Base-by-base conservation (phyloP, 179 eudicot genomes). In the Camellia oleifera region DNA sequence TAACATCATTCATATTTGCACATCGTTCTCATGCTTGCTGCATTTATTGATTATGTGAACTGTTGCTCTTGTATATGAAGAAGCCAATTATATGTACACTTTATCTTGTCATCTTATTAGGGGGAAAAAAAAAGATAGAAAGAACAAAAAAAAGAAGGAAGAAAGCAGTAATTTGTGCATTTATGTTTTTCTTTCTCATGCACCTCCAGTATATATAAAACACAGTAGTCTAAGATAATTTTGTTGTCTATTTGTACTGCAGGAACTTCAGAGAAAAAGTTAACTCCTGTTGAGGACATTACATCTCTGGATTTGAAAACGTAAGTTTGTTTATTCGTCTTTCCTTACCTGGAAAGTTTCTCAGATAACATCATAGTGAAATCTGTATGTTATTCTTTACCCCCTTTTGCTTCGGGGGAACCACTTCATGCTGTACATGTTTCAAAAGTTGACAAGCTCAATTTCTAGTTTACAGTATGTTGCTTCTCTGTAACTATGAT, bases 271-370 rank as follows among this genome's bases (percentile, higher is more conserved):
- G 94, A 91, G 83, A 91, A 85, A 71, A 88, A 87, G 82, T 58
- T 83, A 71, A 80, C 80, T 53, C 82, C 92, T 68, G 80, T 86
- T 82, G 86, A 90, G 23, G 96, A 91, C 72, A 80, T 89, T 74
- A 74, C 90, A 64, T 88, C 96, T 75, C 73, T 91, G 74, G 97
- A 94, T 85, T 84, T 93, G 82, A 91, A 93, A 85, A 89, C 93
- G 97, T 93, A 79, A 87, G 91, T 86, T 70, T 63, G 66, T 79
- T 76, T 23, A 57, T 69, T 45, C 17, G 18, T 81, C 64, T 77
- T 70, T 1, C 46, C 45, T 20, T 45, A 44, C 45, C 42, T 56
- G 13, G 48, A 26, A 32, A 7, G 53, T 40, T 56, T 45, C 23
- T 57, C 11, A 14, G 32, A 60, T 60, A 48, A 32, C 26, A 53